Base-by-base conservation (phyloP, 768 basidiomycete species). In the Podaxis sp. region DNA sequence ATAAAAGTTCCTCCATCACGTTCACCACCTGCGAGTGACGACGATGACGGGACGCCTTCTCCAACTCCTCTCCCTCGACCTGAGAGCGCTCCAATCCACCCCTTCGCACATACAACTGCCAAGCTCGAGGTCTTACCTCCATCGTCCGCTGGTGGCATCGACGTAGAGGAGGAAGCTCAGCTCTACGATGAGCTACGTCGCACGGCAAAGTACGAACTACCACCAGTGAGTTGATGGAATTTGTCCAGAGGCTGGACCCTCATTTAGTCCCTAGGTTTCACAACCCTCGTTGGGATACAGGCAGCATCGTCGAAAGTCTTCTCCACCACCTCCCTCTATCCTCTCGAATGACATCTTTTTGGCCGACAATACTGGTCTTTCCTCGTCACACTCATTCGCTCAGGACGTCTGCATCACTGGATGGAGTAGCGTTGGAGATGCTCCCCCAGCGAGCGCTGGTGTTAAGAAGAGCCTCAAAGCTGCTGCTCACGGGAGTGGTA, bases 311-410 rank as follows among this genome's bases (percentile, higher is more conserved):
- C 79, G 82, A 21, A 25, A 46, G 23, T 56, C 55, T n/a, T 61
- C 63, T 14, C 60, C 59, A 36, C 55, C 64, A 50, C 63, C 68
- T 16, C 67, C 69, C 5, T 88, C 86, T 0, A 72, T 89, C 18
- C 85, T 86, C 67, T 88, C 86, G 0, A 78, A 76, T 13, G 88
- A 89, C 50, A 91, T 90, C 25, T 90, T 85, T 80, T 76, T 90
- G 6, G 82, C 78, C 0, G 88, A 90, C 62, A 83, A 83, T 60
- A 77, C 76, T 0, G 84, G 83, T 0, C 21, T 53, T 14, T 60
- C 64, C 2, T 10, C 67, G 0, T 51, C 63, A 1, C 59, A 48
- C 0, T 76, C 81, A 1, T 90, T 91, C 65, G 83, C 89, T 3
- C 79, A 83, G 54, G 82, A 85, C 67, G 88, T 90, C 3, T 76